Evolutionary conservation across 768 basidiomycete genomes (phyloP).

Genomic region (Boletus insuetus): DNA sequence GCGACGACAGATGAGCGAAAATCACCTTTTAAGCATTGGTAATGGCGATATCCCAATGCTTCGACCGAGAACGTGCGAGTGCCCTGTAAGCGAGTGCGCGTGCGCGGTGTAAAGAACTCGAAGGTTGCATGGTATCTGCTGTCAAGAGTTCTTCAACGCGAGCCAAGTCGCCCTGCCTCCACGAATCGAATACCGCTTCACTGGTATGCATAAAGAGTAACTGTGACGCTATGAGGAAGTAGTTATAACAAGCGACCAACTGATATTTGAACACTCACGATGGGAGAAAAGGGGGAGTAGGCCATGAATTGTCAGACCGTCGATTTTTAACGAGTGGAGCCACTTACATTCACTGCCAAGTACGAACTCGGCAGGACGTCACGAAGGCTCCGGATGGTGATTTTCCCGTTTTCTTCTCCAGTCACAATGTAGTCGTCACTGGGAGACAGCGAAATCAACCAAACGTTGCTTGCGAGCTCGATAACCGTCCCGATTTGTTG

Average conservation of each 20-base stretch:
- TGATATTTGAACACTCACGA: not conserved
- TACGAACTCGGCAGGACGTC: not conserved
- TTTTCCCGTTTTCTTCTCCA: not conserved
- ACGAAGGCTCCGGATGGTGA: not conserved
- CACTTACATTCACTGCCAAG: not conserved
- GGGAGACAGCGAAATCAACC: not conserved
- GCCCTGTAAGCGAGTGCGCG: conserved; percentile 1
- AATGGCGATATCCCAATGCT: not conserved
- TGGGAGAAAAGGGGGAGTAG: too few relatives aligned
- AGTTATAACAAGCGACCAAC: not conserved
- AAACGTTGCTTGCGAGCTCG: not conserved
- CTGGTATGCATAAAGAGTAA: not conserved
- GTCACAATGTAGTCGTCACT: not conserved
- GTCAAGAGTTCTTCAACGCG: not conserved
- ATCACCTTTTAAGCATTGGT: conserved; percentile 6
- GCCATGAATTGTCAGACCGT: not conserved
- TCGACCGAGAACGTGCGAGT: not conserved
- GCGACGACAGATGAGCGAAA: fast-evolving
- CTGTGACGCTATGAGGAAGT: not conserved
- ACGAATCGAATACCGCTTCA: not conserved
- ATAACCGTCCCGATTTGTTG: not conserved
- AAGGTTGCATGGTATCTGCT: not conserved
- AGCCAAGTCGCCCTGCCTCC: not conserved
- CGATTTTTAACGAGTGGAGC: too few relatives aligned
- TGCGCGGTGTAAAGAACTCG: not conserved